A percentile compares a stretch with the other conserved stretches of the same genome.
These are phyloP conservation scores for Ophiostoma montium DNA, from an alignment of 2,329 filamentous ascomycete species.

Conservation along the genomic window DNA sequence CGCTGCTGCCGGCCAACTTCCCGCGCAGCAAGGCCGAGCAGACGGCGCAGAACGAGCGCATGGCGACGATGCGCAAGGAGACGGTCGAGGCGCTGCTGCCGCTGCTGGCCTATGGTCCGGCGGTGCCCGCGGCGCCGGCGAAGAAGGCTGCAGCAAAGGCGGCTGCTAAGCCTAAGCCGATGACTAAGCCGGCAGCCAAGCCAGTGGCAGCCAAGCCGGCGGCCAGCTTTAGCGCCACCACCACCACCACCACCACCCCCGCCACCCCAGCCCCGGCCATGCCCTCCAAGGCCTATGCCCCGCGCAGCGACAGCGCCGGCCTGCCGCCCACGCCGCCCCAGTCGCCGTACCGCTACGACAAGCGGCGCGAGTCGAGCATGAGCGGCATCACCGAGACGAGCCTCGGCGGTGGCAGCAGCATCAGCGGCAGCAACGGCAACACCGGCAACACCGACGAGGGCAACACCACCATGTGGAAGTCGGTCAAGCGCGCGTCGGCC, in stretches of 20 bases:
- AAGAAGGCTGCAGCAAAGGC: not conserved
- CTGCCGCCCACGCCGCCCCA: conserved; percentile 9
- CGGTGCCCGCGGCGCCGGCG: not conserved
- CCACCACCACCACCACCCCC: not conserved
- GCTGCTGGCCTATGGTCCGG: conserved; percentile 8
- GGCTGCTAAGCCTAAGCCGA: too few relatives aligned
- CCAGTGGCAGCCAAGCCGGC: not conserved
- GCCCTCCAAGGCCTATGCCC: not conserved
- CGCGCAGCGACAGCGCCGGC: not conserved
- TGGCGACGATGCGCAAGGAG: conserved; percentile 8
- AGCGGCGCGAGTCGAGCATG: conserved; percentile 6
- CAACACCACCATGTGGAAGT: not conserved
- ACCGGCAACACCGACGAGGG: not conserved
- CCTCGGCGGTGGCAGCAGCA: not conserved
- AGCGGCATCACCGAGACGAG: conserved; percentile 6
- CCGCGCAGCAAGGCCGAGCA: conserved; percentile 6
- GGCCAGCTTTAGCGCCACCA: not conserved
- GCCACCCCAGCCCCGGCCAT: not conserved
- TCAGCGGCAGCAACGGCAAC: not conserved
- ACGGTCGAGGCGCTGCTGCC: conserved; percentile 10
- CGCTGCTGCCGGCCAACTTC: conserved; percentile 5
- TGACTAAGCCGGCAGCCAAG: not conserved
- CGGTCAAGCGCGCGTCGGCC: conserved; percentile 7
- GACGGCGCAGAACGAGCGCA: not conserved
- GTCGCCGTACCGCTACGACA: conserved; percentile 6